Evolutionary conservation across 306 rosid species (phyloP).

Genomic region (Cicer judaicum): DNA sequence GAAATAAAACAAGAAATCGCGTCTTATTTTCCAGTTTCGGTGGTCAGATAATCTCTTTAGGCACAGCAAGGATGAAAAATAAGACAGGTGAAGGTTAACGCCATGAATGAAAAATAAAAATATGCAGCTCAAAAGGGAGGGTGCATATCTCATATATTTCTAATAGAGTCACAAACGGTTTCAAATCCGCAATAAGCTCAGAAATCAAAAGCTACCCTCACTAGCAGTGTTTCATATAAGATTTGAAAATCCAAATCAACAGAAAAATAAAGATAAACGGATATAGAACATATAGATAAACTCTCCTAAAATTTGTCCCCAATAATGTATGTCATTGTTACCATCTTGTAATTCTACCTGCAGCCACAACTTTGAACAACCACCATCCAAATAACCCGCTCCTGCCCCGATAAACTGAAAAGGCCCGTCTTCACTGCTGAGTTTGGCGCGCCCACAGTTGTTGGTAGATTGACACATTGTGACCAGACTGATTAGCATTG

Average conservation of each 20-base stretch:
- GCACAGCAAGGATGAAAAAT: neutral
- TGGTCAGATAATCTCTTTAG: neutral
- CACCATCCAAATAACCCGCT: constrained; percentile 42
- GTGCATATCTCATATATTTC: neutral
- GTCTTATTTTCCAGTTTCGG: neutral
- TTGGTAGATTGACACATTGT: constrained; percentile 56
- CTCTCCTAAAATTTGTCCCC: constrained; percentile 42
- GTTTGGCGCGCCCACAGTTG: constrained; percentile 69
- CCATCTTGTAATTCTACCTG: constrained; percentile 46
- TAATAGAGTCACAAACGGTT: neutral
- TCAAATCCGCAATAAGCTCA: neutral
- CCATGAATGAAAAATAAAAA: neutral
- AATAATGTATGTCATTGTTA: constrained; percentile 41
- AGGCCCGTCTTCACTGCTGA: constrained; percentile 60
- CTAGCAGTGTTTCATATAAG: constrained; percentile 45
- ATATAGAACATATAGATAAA: constrained; percentile 42
- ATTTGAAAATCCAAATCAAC: constrained; percentile 38
- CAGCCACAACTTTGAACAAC: constrained; percentile 46
- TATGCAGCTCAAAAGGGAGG: neutral
- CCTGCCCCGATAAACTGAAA: constrained; percentile 40
- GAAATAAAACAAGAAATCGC: neutral
- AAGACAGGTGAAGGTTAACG: neutral
- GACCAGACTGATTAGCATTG: constrained; percentile 58
- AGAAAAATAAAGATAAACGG: constrained; percentile 28
- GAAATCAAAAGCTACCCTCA: constrained; percentile 34